phyloP scores from a whole-genome alignment of 2,329 filamentous ascomycete genomes.

The Trematosphaeria pertusa region DNA sequence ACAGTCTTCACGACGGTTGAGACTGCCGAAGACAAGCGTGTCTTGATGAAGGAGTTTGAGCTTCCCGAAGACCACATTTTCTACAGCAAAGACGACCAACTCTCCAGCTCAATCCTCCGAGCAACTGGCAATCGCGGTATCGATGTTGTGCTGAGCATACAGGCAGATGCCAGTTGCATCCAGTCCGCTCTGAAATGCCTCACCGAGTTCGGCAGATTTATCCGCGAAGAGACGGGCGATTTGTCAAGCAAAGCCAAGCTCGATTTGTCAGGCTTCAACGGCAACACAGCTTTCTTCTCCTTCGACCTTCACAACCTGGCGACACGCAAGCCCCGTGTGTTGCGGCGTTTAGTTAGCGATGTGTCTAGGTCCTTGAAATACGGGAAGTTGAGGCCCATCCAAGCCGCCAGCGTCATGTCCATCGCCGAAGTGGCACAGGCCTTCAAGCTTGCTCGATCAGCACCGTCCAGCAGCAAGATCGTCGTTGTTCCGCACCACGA shows the following conservation, averaged over 20 bases:
- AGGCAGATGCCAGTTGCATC: conserved; percentile 26
- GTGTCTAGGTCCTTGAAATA: background rate
- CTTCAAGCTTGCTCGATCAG: conserved; percentile 7
- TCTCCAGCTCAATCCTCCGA: conserved; percentile 29
- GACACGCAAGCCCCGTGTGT: conserved; percentile 7
- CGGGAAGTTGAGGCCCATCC: background rate
- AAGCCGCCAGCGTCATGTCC: background rate
- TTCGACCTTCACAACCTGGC: conserved; percentile 12
- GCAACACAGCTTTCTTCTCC: conserved; percentile 6
- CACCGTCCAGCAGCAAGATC: conserved; percentile 11
- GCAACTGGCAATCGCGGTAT: conserved; percentile 40
- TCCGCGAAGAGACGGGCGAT: conserved; percentile 10
- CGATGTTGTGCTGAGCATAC: conserved; percentile 44
- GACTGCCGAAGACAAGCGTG: conserved; percentile 26
- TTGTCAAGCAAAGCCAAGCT: conserved; percentile 5
- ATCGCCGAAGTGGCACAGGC: conserved; percentile 3
- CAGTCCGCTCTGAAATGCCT: conserved; percentile 54
- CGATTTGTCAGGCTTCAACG: conserved; percentile 2
- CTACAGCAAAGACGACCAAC: conserved; percentile 28
- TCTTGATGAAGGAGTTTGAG: conserved; percentile 22
- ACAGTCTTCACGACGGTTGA: conserved; percentile 33
- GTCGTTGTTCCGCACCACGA: conserved; percentile 24
- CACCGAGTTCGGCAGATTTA: conserved; percentile 39
- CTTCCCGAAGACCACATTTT: conserved; percentile 42
- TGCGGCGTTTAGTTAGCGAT: conserved; percentile 11